Evolutionary conservation across 768 basidiomycete genomes (phyloP), one percentile per base, ranked within the genome.

Genomic region (Cantharellus cinnabarinus): DNA sequence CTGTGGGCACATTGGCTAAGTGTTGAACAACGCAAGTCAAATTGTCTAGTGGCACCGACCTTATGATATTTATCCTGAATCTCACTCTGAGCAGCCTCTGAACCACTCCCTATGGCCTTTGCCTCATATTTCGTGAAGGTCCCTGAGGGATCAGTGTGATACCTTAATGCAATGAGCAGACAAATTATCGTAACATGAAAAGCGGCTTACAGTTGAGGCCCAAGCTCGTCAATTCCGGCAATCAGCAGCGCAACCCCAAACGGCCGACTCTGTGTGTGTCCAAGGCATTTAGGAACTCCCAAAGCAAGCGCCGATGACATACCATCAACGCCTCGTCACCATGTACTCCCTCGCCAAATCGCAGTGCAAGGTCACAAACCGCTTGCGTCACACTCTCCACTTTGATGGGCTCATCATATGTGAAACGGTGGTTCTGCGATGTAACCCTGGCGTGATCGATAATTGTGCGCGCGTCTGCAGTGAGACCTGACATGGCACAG

Each of bases 361-460:
- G 75, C 68, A 99, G 73, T 2, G 95, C 95, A 59, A 99, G 75
- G 75, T 98, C 95, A 70, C 94, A 95, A 51, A 98, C 91, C 1
- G 94, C 93, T 75, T 98, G 95, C 2, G 95, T 95, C 59, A 81
- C 90, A 67, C 91, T 95, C 76, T 98, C 95, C 59, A 99, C 91
- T 68, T 89, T 90, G 74, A 98, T 98, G 64, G 70, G 75, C 72
- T 99, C 95, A 74, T 98, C 89, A 70, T 95, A 98, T 15, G 89
- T 94, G 74, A 98, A 99, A 2, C 82, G 71, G 71, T 99, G 95
- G 70, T 89, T 91, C 71, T 94, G 89, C 10, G 88, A 79, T 3
- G 95, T 98, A 60, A 99, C 93, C 61, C 95, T 80, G 37, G 95
- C 95, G 68, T 99, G 95, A 78, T 99, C 95, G 71, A 99, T 89